Evolutionary conservation across 2,329 filamentous ascomycete species (phyloP), one percentile per base, ranked within the genome.

Genomic region (Pestalotiopsis sp.): DNA sequence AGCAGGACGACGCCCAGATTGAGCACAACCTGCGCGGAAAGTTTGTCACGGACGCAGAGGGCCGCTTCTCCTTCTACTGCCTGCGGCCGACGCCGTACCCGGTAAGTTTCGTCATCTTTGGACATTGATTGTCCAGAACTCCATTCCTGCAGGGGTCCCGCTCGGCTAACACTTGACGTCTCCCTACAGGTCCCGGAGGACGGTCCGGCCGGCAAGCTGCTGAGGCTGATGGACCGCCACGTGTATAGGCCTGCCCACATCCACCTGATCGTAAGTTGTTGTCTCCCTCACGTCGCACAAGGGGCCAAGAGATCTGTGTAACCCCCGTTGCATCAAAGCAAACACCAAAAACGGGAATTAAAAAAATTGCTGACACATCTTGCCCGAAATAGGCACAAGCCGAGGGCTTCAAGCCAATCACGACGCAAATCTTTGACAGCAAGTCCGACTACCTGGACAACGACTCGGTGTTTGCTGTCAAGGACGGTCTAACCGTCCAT

Each of bases 371-470:
- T 52, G n/a, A 52, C 45, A n/a, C 45, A 49, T 49, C 14, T 49
- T 49, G 14, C 6, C 45, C 45, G 11, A 52, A 52, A 17, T 31
- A 64, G 62, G 23, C 45, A 64, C 62, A 64, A 36, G 83, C 84
- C 13, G 83, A 86, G 2, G 87, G 86, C 7, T 90, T 91, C 82
- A 91, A 89, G 74, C 65, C 65, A 20, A 45, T 66, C 5, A 66
- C 65, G 11, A 92, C 91, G 0, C 90, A 93, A 75, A 88, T 92
- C 65, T 93, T 92, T 75, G 90, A 92, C 76, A 81, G 84, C 62
- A 80, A 84, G 63, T 85, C 88, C 76, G 82, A 87, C 70, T 90
- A 91, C 73, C 81, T 92, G n/a, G 70, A 72, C n/a, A 77, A 80
- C 39, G 81, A 83, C 70, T 74, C 78, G 0, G 82, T 82, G 0